Base-by-base conservation (phyloP, 805 yeast genomes). In the Candida sithepensis region DNA sequence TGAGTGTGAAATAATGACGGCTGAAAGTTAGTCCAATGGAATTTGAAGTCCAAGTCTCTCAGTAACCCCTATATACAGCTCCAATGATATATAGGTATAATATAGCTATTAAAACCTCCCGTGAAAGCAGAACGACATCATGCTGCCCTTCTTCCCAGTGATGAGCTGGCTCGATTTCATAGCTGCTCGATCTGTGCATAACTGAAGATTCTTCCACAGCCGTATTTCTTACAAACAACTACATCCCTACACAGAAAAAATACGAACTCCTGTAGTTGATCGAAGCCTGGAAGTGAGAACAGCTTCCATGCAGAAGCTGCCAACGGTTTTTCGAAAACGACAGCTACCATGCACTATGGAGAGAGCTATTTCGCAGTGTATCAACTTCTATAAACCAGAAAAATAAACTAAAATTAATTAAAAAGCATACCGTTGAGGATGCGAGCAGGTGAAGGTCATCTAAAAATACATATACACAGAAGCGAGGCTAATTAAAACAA, bases 361-460 rank as follows among this genome's bases (percentile, higher is more conserved):
- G n/a, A n/a, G n/a, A n/a, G n/a, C n/a, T n/a, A n/a, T n/a, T n/a
- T n/a, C n/a, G n/a, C n/a, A n/a, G n/a, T n/a, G n/a, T n/a, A n/a
- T n/a, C n/a, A n/a, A n/a, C n/a, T 26, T 26, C 30, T 26, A 26
- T 26, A 26, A 26, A 26, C 30, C 8, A 26, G 12, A 26, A 26
- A 26, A 26, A 26, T 26, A 26, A 26, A 26, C 30, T 26, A 26
- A 26, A 26, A 26, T n/a, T 24, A 23, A 22, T 37, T 21, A 37
- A 22, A 38, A 16, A n/a, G 50, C 51, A 55, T 52, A 48, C 59
- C 59, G 59, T 55, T 55, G 59, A 55, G 59, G 59, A 55, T 55
- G 57, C 55, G 42, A 48, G 34, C 34, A 20, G 20, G 19, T n/a
- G 24, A n/a, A 34, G 39, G 44, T 41, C 44, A 49, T 46, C 50